Base-by-base conservation (phyloP, 2,329 filamentous ascomycete genomes). In the Calonectria hongkongensis region DNA sequence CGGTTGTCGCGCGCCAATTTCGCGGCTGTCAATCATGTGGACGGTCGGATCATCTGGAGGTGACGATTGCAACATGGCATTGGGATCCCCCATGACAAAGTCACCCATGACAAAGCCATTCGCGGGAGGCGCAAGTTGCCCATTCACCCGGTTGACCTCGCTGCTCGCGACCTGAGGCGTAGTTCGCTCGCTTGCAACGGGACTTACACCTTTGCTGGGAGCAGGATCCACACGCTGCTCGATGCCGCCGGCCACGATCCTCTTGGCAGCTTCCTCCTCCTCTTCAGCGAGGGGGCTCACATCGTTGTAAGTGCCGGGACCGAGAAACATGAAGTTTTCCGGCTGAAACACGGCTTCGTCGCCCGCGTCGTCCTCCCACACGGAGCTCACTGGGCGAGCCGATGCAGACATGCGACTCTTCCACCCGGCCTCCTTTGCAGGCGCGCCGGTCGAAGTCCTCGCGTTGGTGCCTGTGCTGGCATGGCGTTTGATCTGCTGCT, bases 311-410 rank as follows among this genome's bases (percentile, higher is more conserved):
- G 82, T 79, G 2, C 86, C 87, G 0, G 88, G 87, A 0, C 88
- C 88, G 18, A 89, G 84, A 74, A 86, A 89, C 85, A 89, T 89
- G 74, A 90, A 88, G 73, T 83, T 86, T 73, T 89, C 88, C 3
- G 88, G 87, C 72, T 89, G 87, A 72, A 89, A 89, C 70, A 88
- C 87, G 2, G 76, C 84, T 50, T 82, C 76, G 36, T 72, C 73
- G 39, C 81, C 79, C 27, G 80, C 78, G 8, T 83, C 82, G 6
- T 79, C 79, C 30, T 84, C 79, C 81, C 80, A 84, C 2, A 83
- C 75, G 16, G 75, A 73, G 70, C 81, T 83, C 51, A 84, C 78
- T 3, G 82, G 83, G 62, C 76, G 73, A 39, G 82, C 81, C 62
- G 80, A 81, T 28, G 83, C 82, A 30, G 81, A 81, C 82, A 84